phyloP scores from a whole-genome alignment of 2,329 filamentous ascomycete genomes.

The Pleurostoma richardsiae region DNA sequence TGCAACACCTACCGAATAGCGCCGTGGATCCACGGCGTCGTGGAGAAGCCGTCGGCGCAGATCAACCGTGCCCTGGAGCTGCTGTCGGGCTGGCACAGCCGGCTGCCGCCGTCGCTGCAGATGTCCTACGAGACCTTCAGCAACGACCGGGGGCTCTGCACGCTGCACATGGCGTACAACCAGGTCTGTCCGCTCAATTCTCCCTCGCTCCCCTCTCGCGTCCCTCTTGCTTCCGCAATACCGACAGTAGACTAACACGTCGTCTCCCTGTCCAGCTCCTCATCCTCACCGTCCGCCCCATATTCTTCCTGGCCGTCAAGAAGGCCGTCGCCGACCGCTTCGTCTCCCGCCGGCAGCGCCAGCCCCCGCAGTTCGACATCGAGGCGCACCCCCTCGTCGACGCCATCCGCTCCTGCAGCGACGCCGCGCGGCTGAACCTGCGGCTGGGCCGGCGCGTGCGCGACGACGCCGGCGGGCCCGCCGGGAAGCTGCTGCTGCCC shows the following conservation, averaged over 20 bases:
- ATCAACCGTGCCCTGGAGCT: conserved; percentile 33
- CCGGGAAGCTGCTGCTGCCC: conserved; percentile 34
- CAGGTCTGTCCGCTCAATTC: conserved; percentile 19
- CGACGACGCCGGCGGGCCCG: conserved; percentile 21
- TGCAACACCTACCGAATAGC: conserved; percentile 39
- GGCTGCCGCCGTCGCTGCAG: conserved; percentile 23
- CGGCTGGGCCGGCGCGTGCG: conserved; percentile 34
- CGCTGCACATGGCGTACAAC: conserved; percentile 45
- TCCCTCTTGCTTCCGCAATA: neutral
- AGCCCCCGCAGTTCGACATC: conserved; percentile 16
- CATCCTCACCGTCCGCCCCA: conserved; percentile 41
- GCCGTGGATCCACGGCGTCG: conserved; percentile 7
- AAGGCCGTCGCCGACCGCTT: conserved; percentile 37
- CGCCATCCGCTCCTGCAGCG: conserved; percentile 31
- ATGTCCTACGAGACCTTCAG: conserved; percentile 27
- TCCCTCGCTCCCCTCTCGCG: neutral
- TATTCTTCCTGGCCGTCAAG: conserved; percentile 42
- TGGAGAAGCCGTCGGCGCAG: conserved; percentile 19
- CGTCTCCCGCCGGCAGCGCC: conserved; percentile 12
- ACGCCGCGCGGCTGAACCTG: conserved; percentile 40
- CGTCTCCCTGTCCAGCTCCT: conserved; percentile 29
- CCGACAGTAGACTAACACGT: conserved; percentile 3
- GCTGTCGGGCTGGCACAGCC: conserved; percentile 27
- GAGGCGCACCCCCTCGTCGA: conserved; percentile 18
- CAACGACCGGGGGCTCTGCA: conserved; percentile 34